Percentiles rank a stretch among this genome's conserved stretches.
These are phyloP conservation scores for Symbiodinium natans DNA, from an alignment of 73 alveolate genomes.

Conservation along the genomic window DNA sequence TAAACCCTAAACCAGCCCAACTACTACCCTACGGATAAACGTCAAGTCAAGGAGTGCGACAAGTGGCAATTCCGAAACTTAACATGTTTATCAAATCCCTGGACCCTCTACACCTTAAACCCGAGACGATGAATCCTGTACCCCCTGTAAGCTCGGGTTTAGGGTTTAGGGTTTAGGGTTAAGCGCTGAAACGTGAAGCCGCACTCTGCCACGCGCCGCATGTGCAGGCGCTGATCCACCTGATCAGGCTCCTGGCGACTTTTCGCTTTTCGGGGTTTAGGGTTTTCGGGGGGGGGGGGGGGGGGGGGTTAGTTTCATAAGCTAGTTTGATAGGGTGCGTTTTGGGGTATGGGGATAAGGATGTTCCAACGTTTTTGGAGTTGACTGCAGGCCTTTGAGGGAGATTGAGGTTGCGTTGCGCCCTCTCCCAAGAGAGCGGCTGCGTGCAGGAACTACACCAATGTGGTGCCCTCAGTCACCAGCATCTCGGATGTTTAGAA, in stretches of 20 bases:
- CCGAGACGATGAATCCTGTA: too few relatives aligned
- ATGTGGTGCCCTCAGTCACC: conserved; percentile 55
- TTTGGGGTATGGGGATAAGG: not conserved
- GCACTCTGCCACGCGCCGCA: too few relatives aligned
- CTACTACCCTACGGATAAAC: too few relatives aligned
- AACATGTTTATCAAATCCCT: too few relatives aligned
- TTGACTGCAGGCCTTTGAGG: not conserved
- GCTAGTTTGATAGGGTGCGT: not conserved
- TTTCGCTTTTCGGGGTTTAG: not conserved
- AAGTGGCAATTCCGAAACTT: too few relatives aligned
- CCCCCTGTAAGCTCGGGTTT: too few relatives aligned
- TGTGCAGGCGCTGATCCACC: conserved; percentile 13
- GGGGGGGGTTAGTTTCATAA: too few relatives aligned
- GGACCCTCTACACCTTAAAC: too few relatives aligned
- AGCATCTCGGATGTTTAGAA: not conserved
- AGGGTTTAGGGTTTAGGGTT: too few relatives aligned
- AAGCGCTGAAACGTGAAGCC: too few relatives aligned
- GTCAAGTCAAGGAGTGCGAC: not conserved
- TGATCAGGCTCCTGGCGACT: not conserved
- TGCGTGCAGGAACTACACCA: conserved; percentile 19
- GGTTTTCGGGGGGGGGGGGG: not conserved
- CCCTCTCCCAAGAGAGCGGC: too few relatives aligned
- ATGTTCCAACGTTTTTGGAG: too few relatives aligned
- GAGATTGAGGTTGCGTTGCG: not conserved
- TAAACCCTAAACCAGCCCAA: not conserved